Conservation (phyloP, 176 grass and related monocot species). For the Saccharum officinarum region DNA sequence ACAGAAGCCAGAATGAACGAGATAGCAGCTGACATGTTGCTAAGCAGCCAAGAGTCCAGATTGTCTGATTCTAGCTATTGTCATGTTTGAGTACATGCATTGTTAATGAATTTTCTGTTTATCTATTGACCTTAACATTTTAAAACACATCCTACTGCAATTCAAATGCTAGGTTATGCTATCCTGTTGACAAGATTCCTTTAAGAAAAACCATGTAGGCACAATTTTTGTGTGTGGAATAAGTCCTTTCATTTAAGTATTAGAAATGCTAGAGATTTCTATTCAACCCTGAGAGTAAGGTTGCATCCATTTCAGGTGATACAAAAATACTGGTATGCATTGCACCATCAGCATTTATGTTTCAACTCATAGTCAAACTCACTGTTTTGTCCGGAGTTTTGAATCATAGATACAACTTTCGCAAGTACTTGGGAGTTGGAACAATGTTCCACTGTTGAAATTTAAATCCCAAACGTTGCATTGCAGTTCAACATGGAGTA, state of each 20-base stretch:
- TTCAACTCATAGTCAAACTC: not conserved
- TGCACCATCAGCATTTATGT: not conserved
- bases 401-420: not conserved
- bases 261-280: not conserved
- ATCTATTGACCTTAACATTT: not conserved
- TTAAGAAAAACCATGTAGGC: not conserved
- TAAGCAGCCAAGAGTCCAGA: constrained; percentile 1
- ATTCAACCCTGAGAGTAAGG: constrained; percentile 7
- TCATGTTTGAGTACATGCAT: constrained; percentile 24
- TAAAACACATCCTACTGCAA: not conserved
- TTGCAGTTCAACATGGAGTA: not conserved
- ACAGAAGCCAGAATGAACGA: not conserved
- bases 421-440: not conserved
- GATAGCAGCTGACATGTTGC: not conserved
- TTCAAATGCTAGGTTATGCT: no score
- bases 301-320: not conserved
- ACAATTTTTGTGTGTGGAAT: not conserved
- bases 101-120: not conserved
- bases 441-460: constrained; percentile 13
- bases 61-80: not conserved
- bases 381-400: not conserved
- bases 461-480: not conserved
- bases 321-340: not conserved
- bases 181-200: not conserved
- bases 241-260: not conserved